Evolutionary conservation across 495 filamentous ascomycete genomes (phyloP), one percentile per base, ranked within the genome.

Genomic region (Cenococcum geophilum): DNA sequence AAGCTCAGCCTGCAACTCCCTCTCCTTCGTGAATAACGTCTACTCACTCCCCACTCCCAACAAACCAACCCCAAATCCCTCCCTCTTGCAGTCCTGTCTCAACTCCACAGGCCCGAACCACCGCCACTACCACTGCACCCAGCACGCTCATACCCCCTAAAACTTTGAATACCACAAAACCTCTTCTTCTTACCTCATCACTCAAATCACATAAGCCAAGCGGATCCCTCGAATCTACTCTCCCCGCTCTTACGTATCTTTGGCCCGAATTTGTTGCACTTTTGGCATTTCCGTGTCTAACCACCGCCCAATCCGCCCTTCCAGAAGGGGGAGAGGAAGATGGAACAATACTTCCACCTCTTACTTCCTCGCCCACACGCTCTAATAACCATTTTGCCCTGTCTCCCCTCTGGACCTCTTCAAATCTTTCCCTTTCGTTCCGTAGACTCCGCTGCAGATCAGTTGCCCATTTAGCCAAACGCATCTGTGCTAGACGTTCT

Each of bases 381-480:
- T 95, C 88, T 32, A 82, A 81, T 1, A 95, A 73, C 64, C 81
- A 78, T 70, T 92, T 85, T 0, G 86, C 86, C 27, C 88, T 79
- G 63, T 96, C 89, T n/a, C 79, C 81, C 5, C 80, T 77, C 8
- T 86, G 83, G 0, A 95, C 77, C 1, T 81, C 75, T 47, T 89
- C 85, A 60, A 89, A 95, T 70, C 88, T 77, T 22, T 85, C 83
- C 10, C 89, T 84, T 72, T 98, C 92, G 45, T 89, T 87, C 23
- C 86, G 81, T 5, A 96, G 75, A 65, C 88, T 91, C 51, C 83
- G 85, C 69, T 97, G 92, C 0, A 98, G 80, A 68, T 96, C 90
- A 1, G 84, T 80, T 10, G 92, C 92, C 93, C 93, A 98, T 68
- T 91, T 89, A 6, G 87, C 87, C 12, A 97, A 78, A 20, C 87